Conservation (phyloP, 768 basidiomycete species). For the Mycena rosella region DNA sequence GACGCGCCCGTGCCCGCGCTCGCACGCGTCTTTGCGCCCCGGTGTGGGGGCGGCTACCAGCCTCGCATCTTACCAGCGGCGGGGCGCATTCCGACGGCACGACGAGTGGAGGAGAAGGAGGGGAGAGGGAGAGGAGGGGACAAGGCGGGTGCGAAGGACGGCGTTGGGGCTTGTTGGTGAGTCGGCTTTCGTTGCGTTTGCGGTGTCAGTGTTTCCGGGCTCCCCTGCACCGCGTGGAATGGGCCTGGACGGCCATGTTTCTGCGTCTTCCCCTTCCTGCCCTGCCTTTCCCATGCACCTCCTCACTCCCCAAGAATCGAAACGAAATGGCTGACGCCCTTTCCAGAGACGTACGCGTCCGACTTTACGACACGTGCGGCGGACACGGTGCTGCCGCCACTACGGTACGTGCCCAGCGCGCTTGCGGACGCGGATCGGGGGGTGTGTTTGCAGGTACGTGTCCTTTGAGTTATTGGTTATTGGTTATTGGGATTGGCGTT, state of each 20-base stretch:
- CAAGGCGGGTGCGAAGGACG: constrained; percentile 82
- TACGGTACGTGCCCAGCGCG: constrained; percentile 30
- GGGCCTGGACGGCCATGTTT: too few species aligned
- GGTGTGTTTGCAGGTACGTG: constrained; percentile 62
- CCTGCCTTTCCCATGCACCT: too few species aligned
- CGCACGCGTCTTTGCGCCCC: constrained; percentile 75
- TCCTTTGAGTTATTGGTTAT: background rate
- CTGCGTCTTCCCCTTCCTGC: too few species aligned
- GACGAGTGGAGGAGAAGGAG: background rate
- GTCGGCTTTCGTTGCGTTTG: constrained; percentile 31
- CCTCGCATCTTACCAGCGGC: too few species aligned
- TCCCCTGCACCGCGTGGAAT: too few species aligned
- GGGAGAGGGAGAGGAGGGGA: background rate
- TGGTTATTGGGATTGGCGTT: background rate
- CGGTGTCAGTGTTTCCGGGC: background rate
- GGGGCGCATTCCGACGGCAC: constrained; percentile 33
- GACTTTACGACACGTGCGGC: constrained; percentile 31
- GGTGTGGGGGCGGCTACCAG: constrained; percentile 79
- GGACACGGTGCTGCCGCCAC: constrained; percentile 19
- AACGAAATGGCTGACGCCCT: too few species aligned
- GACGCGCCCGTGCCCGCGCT: constrained; percentile 53
- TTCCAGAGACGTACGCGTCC: constrained; percentile 30
- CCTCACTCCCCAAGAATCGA: too few species aligned
- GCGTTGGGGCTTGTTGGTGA: constrained; percentile 81
- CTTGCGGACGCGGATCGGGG: constrained; percentile 24